These are phyloP conservation scores for Rhodotorula glutinis DNA, from an alignment of 1,284 basidiomycete species.

Conservation along the genomic window DNA sequence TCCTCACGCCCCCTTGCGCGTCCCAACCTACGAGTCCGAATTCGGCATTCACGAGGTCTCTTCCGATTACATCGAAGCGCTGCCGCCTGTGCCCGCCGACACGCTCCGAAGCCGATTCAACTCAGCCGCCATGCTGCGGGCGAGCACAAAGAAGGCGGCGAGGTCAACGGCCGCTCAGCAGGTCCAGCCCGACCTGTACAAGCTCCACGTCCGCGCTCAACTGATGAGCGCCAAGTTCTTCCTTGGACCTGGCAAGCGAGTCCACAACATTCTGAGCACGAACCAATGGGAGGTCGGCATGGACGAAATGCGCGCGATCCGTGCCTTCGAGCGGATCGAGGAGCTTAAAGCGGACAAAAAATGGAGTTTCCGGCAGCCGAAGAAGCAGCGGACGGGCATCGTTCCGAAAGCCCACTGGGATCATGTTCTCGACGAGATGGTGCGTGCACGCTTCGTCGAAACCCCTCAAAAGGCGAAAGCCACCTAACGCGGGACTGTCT, in stretches of 20 bases:
- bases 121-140: constrained; percentile 20
- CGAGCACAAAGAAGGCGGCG: constrained; percentile 37
- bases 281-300: constrained; percentile 43
- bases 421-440: constrained; percentile 94
- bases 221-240: constrained; percentile 40
- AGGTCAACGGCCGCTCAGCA: constrained; percentile 19
- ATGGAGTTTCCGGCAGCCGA: constrained; percentile 94
- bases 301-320: constrained; percentile 44
- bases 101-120: constrained; percentile 36
- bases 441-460: constrained; percentile 47
- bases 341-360: constrained; percentile 70
- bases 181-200: constrained; percentile 41
- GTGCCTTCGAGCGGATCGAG: constrained; percentile 83
- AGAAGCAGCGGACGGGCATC: constrained; percentile 82
- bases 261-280: constrained; percentile 40
- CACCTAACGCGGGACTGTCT: not conserved
- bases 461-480: not conserved
- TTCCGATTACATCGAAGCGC: constrained; percentile 24
- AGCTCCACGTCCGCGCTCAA: constrained; percentile 39
- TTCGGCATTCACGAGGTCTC: constrained; percentile 34
- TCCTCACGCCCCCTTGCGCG: not conserved
- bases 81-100: constrained; percentile 35
- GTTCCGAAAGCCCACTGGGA: constrained; percentile 90
- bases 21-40: constrained; percentile 16
- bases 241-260: constrained; percentile 40